Evolutionary conservation across 208 protist species (phyloP), one percentile per base, ranked within the genome.

Genomic region (Trypanosoma lewisi): DNA sequence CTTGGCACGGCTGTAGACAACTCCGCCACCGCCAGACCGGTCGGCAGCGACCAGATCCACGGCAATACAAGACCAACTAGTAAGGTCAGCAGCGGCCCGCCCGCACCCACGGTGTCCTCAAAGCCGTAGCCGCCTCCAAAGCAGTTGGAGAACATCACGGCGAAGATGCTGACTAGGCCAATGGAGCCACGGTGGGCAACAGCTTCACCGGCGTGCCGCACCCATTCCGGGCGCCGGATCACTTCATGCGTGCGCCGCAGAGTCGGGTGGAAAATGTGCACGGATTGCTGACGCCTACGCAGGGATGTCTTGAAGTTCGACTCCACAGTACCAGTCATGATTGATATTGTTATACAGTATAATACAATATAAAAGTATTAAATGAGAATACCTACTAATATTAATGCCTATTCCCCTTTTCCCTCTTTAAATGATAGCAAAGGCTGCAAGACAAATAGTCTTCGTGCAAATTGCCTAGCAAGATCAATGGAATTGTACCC

Each of bases 111-210:
- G 34, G 82, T 83, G 56, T 91, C 83, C 64, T 93, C 87, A 62
- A 93, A 93, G 54, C 87, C 87, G 73, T 93, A 93, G 33, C 87
- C 87, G 31, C 87, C 83, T 33, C 83, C 87, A 16, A 89, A 71
- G 55, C 87, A 93, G 68, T 84, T 86, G 31, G 83, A 67, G 52
- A 91, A 93, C 58, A 93, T 63, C n/a, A 93, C 73, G 8, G 83
- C 87, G 45, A 90, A 87, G 17, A 93, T 73, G 4, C 79, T 74
- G 1, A 85, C 23, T 25, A 74, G 54, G 53, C 75, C 81, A 56
- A 93, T 80, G 14, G 81, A 89, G 54, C 83, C 82, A 41, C 87
- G 81, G 55, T 86, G 87, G 44, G 83, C 80, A 27, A 90, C 83
- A 16, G 67, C 83, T 65, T 93, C 86, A 16, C 86, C 86, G 19